Evolutionary conservation across 106 monocot species (phyloP).

Genomic region (Posidonia australis): DNA sequence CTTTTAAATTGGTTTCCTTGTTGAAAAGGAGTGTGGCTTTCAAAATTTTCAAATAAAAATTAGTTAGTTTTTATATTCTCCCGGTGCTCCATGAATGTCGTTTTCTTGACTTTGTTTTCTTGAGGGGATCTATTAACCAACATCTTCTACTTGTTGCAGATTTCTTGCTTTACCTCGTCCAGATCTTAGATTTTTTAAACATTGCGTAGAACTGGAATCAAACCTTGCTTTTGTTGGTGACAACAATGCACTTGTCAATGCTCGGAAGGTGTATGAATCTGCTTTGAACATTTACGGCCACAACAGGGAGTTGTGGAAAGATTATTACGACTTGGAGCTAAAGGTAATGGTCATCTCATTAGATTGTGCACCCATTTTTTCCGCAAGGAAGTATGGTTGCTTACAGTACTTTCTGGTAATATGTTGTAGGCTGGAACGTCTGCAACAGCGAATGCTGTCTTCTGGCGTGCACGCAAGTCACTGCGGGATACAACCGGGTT

Average conservation of each 20-base stretch:
- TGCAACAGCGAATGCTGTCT: conserved; percentile 38
- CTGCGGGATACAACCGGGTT: conserved; percentile 25
- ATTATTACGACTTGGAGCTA: conserved; percentile 55
- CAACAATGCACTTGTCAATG: conserved; percentile 23
- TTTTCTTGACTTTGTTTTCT: not conserved
- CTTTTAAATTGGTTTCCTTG: no score
- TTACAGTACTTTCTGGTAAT: not conserved
- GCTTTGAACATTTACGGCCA: conserved; percentile 42
- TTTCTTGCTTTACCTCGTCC: conserved; percentile 80
- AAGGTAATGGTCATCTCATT: conserved; percentile 27
- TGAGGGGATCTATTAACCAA: not conserved
- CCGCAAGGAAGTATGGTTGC: not conserved
- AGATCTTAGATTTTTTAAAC: conserved; percentile 47
- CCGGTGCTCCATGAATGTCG: not conserved
- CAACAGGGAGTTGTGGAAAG: conserved; percentile 50
- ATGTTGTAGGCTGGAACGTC: conserved; percentile 46
- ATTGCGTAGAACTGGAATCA: conserved; percentile 70
- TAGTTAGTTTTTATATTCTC: not conserved
- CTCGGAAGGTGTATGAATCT: conserved; percentile 60
- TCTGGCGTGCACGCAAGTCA: conserved; percentile 40
- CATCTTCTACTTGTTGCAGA: conserved; percentile 22
- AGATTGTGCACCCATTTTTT: not conserved
- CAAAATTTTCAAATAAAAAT: not conserved
- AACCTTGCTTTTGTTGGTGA: conserved; percentile 56
- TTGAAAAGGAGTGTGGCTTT: not conserved